phyloP scores from a whole-genome alignment of 2,329 filamentous ascomycete genomes.

The Dothistroma pini region DNA sequence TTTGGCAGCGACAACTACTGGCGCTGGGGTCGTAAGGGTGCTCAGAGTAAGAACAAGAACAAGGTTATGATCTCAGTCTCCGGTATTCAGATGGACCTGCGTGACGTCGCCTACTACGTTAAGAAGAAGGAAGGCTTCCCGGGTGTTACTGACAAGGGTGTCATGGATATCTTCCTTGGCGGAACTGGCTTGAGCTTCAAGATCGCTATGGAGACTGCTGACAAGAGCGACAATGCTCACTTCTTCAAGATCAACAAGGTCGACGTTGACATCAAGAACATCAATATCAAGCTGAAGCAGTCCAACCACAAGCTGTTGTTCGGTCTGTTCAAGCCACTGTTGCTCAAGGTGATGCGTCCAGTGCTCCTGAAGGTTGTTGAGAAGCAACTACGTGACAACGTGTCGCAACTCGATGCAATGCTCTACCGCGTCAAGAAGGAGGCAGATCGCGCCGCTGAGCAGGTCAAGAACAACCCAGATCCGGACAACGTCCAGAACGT shows the following conservation, averaged over 20 bases:
- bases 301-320: conserved; percentile 95
- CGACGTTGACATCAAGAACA: conserved; percentile 35
- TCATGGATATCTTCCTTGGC: conserved; percentile 82
- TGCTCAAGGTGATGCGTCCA: conserved; percentile 79
- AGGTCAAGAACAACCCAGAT: conserved; percentile 59
- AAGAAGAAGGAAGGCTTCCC: conserved; percentile 95
- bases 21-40: conserved; percentile 87
- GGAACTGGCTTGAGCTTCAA: conserved; percentile 89
- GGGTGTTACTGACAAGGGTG: conserved; percentile 77
- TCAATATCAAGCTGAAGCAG: conserved; percentile 78
- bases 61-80: conserved; percentile 80
- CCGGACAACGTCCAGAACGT: conserved; percentile 75
- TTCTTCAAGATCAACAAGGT: conserved; percentile 93
- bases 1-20: conserved; percentile 86
- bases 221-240: conserved; percentile 69
- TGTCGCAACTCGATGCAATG: conserved; percentile 68
- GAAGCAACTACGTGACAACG: conserved; percentile 81
- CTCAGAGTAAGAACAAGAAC: conserved; percentile 77
- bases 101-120: conserved; percentile 88
- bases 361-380: conserved; percentile 83
- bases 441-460: conserved; percentile 66
- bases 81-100: conserved; percentile 86
- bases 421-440: conserved; percentile 78
- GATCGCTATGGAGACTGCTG: conserved; percentile 78
- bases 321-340: conserved; percentile 76